Evolutionary conservation across 1,139 yeast genomes (phyloP).

Genomic region (Pneumocystis carinii): DNA sequence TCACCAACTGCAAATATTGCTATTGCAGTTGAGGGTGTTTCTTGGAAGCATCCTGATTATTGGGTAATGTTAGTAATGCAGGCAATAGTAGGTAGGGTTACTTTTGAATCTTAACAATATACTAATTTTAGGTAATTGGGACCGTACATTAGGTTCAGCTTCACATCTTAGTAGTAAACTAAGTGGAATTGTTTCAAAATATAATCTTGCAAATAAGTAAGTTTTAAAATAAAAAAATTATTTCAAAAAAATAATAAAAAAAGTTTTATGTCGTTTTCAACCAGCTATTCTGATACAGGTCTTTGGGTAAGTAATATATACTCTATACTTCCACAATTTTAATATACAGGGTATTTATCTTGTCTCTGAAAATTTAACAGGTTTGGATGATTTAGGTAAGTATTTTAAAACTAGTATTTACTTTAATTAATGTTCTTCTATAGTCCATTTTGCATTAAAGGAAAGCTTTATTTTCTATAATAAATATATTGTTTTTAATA

Average conservation of each 20-base stretch:
- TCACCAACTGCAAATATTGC: slow-evolving; percentile 87
- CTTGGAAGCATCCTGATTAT: slow-evolving; percentile 94
- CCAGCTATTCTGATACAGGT: slow-evolving; percentile 95
- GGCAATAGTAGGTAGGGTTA: slow-evolving; percentile 46
- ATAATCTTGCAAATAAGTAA: slow-evolving; percentile 53
- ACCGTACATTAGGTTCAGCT: slow-evolving; percentile 76
- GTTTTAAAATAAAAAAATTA: not conserved
- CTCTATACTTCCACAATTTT: not conserved
- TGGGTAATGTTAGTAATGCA: slow-evolving; percentile 92
- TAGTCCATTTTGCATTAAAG: not conserved
- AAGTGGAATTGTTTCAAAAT: slow-evolving; percentile 58
- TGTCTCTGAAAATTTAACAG: slow-evolving; percentile 59
- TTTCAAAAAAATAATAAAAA: not conserved
- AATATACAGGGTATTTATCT: slow-evolving; percentile 54
- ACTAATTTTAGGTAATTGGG: slow-evolving; percentile 63
- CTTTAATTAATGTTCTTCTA: not conserved
- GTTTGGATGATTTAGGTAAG: slow-evolving; percentile 51
- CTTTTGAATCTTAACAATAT: not conserved
- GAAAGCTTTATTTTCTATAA: not conserved
- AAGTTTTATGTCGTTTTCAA: slow-evolving; percentile 88
- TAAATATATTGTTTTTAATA: not conserved
- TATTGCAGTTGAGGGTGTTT: slow-evolving; percentile 90
- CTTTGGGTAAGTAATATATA: slow-evolving; percentile 37
- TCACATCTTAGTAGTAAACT: slow-evolving; percentile 81
- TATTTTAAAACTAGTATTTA: slow-evolving; percentile 35